Evolutionary conservation across 495 filamentous ascomycete species (phyloP), one percentile per base, ranked within the genome.

Genomic region (Trichoderma reesei): DNA sequence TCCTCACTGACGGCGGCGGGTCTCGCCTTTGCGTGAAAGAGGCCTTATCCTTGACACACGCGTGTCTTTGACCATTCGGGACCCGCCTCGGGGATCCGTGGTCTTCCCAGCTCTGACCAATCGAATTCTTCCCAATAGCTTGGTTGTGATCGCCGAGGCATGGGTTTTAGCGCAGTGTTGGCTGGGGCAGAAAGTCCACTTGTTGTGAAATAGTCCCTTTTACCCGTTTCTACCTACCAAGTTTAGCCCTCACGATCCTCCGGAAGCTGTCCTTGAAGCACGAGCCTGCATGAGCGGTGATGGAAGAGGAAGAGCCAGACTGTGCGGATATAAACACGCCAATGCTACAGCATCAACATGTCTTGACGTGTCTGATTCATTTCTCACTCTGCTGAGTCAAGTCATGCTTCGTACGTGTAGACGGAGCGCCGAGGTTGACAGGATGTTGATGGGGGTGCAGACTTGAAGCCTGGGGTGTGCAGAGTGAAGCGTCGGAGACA

Each of bases 21-120:
- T 56, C 51, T 56, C 3, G 16, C 20, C 48, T 56, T 33, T 56
- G 26, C 51, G 9, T 56, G 51, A 34, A 56, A 56, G 51, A 56
- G 51, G 51, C 51, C 51, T 56, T 31, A 26, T 56, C 51, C 51
- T 33, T 10, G 51, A 34, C 11, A 26, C 33, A 56, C 51, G 51
- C 51, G 51, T 56, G 51, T 56, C 51, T 26, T n/a, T 33, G 51
- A 10, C 51, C 51, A 56, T 56, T 56, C 51, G 51, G 51, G 51
- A 33, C 51, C 51, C 10, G 31, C 31, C 51, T 56, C 51, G 34
- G 51, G 51, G 26, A 26, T 56, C 51, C 51, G 34, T 56, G 20
- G 51, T 31, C 26, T 34, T 26, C 51, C 51, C 51, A 56, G 34
- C 34, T 56, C 14, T 34, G 31, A 16, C 51, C 26, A 56, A 8